phyloP scores from a whole-genome alignment of 805 yeast genomes.

The Zygotorulaspora danielsina region DNA sequence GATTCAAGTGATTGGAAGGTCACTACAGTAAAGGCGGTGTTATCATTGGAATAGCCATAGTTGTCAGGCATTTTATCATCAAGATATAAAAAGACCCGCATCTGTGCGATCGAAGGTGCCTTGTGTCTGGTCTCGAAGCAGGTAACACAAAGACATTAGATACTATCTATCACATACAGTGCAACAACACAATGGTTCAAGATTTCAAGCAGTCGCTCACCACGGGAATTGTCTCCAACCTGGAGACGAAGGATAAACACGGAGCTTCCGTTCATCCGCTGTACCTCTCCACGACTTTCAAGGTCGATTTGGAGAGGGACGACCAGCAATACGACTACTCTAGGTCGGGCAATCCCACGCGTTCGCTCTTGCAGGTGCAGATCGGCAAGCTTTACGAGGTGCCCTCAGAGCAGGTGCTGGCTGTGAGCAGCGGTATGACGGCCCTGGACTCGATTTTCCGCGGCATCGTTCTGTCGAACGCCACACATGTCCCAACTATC shows the following conservation, averaged over 20 bases:
- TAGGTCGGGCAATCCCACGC: constrained; percentile 90
- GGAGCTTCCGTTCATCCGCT: constrained; percentile 82
- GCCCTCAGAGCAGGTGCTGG: constrained; percentile 71
- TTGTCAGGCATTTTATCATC: too few species aligned
- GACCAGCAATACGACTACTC: constrained; percentile 71
- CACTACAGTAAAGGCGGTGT: too few species aligned
- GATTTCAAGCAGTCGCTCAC: constrained; percentile 9
- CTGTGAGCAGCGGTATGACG: constrained; percentile 91
- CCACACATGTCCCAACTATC: constrained; percentile 57
- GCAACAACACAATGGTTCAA: constrained; percentile 8
- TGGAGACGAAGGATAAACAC: constrained; percentile 55
- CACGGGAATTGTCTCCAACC: constrained; percentile 10
- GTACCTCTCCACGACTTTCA: constrained; percentile 93
- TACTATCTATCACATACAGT: too few species aligned
- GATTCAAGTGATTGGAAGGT: too few species aligned
- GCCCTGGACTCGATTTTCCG: constrained; percentile 82
- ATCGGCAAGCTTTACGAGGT: constrained; percentile 59
- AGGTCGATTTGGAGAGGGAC: constrained; percentile 60
- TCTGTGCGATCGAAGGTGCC: too few species aligned
- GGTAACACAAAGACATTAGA: too few species aligned
- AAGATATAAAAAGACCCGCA: too few species aligned
- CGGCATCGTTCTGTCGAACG: constrained; percentile 39
- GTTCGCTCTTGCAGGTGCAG: constrained; percentile 75
- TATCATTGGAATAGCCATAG: too few species aligned
- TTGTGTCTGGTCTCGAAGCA: too few species aligned